phyloP scores from a whole-genome alignment of 352 stramenopile species.

The Pythium phragmitis region DNA sequence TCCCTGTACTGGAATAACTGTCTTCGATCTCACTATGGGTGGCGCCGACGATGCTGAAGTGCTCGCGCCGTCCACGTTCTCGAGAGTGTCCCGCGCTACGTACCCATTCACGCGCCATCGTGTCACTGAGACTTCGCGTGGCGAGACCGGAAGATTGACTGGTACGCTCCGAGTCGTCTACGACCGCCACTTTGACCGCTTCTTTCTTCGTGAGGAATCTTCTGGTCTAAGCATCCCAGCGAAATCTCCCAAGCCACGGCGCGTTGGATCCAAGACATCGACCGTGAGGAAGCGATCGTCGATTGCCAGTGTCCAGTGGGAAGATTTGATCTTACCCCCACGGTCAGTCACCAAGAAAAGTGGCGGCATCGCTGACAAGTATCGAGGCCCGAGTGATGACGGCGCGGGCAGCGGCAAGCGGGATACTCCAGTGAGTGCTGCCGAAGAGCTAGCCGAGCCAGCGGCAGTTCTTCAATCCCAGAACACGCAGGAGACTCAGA shows the following conservation, averaged over 20 bases:
- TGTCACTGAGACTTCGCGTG: neutral
- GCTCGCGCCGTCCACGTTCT: neutral
- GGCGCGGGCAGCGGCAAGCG: neutral
- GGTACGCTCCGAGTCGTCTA: conserved; percentile 35
- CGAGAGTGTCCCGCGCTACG: neutral
- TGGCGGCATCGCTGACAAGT: neutral
- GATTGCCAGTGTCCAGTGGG: conserved; percentile 32
- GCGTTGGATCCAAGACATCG: neutral
- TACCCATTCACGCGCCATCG: neutral
- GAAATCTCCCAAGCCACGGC: neutral
- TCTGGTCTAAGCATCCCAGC: neutral
- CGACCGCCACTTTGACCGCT: conserved; percentile 42
- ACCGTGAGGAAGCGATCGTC: neutral
- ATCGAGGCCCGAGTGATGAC: neutral
- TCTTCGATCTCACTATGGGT: neutral
- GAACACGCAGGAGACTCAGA: neutral
- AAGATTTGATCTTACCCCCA: conserved; percentile 39
- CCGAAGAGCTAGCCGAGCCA: neutral
- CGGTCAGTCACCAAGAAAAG: conserved; percentile 21
- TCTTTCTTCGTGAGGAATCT: conserved; percentile 41
- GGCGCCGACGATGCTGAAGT: conserved; percentile 6
- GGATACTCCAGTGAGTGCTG: neutral
- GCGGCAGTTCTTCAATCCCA: neutral
- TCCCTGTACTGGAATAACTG: neutral
- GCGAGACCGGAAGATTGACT: neutral